Evolutionary conservation across 2,329 filamentous ascomycete species (phyloP).

Genomic region (Lecanosticta acicola): DNA sequence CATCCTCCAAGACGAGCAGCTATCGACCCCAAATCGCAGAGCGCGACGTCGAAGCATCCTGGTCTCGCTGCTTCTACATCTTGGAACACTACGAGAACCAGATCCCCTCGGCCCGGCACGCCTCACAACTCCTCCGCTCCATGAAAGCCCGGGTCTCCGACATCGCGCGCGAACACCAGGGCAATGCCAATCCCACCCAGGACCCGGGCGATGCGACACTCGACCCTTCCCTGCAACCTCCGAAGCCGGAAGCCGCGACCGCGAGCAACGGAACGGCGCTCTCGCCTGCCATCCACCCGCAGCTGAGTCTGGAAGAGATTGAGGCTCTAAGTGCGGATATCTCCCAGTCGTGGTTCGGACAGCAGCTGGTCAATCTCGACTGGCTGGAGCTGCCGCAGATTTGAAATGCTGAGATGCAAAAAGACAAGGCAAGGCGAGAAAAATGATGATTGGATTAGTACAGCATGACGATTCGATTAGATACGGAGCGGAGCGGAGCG

Average conservation of each 20-base stretch:
- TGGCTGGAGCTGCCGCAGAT: conserved; percentile 20
- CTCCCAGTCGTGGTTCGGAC: conserved; percentile 23
- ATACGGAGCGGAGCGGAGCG: too few relatives aligned
- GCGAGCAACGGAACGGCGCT: not conserved
- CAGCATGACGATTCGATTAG: too few relatives aligned
- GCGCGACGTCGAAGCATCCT: conserved; percentile 17
- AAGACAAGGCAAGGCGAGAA: too few relatives aligned
- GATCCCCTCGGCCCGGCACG: conserved; percentile 21
- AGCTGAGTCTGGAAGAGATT: conserved; percentile 17
- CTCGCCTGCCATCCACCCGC: conserved; percentile 5
- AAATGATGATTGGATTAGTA: too few relatives aligned
- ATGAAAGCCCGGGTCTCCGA: conserved; percentile 19
- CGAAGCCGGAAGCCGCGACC: not conserved
- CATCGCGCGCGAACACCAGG: not conserved
- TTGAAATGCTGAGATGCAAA: too few relatives aligned
- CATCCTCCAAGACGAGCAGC: conserved; percentile 19
- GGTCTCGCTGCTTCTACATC: conserved; percentile 19
- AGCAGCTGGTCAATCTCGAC: conserved; percentile 24
- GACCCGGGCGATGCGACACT: not conserved
- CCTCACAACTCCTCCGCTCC: conserved; percentile 19
- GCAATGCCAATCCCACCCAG: not conserved
- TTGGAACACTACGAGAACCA: conserved; percentile 22
- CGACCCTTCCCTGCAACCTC: not conserved
- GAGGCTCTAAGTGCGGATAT: conserved; percentile 22
- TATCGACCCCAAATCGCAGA: conserved; percentile 8